Evolutionary conservation across 805 yeast species (phyloP).

Genomic region (Saturnispora ahearnii): DNA sequence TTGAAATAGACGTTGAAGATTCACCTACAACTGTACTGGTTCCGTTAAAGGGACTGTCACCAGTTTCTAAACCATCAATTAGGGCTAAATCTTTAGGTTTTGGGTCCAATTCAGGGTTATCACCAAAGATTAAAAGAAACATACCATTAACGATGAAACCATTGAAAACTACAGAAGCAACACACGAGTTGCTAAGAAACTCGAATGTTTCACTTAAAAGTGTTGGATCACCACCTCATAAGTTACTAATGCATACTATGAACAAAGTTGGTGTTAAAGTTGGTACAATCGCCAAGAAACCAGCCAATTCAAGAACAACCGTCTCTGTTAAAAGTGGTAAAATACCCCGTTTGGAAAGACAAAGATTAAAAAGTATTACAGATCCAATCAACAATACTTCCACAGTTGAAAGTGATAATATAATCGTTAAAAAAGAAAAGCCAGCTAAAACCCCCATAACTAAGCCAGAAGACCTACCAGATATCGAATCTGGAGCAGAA

Average conservation of each 20-base stretch:
- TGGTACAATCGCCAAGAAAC: not conserved
- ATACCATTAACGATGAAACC: slow-evolving; percentile 23
- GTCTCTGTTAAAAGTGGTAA: not conserved
- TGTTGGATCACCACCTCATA: slow-evolving; percentile 1
- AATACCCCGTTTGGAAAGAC: not conserved
- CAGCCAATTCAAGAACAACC: not conserved
- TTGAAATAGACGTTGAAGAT: not conserved
- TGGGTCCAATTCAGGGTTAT: not conserved
- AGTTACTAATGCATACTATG: slow-evolving; percentile 1
- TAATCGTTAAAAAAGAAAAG: not conserved
- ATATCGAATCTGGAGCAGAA: slow-evolving; percentile 13
- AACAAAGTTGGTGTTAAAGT: slow-evolving; percentile 1
- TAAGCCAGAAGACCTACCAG: slow-evolving; percentile 20
- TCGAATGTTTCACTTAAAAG: not conserved
- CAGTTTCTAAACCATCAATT: not conserved
- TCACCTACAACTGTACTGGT: slow-evolving; percentile 2
- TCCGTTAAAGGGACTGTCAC: slow-evolving; percentile 1
- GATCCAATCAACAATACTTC: not conserved
- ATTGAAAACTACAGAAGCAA: slow-evolving; percentile 13
- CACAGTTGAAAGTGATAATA: not conserved
- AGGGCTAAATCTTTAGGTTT: not conserved
- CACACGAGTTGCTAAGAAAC: slow-evolving; percentile 3
- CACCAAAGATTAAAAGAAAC: slow-evolving; percentile 6
- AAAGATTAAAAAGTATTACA: not conserved
- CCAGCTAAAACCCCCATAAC: not conserved